Evolutionary conservation across 768 basidiomycete genomes (phyloP), one percentile per base, ranked within the genome.

Genomic region (Lentinus tigrinus): DNA sequence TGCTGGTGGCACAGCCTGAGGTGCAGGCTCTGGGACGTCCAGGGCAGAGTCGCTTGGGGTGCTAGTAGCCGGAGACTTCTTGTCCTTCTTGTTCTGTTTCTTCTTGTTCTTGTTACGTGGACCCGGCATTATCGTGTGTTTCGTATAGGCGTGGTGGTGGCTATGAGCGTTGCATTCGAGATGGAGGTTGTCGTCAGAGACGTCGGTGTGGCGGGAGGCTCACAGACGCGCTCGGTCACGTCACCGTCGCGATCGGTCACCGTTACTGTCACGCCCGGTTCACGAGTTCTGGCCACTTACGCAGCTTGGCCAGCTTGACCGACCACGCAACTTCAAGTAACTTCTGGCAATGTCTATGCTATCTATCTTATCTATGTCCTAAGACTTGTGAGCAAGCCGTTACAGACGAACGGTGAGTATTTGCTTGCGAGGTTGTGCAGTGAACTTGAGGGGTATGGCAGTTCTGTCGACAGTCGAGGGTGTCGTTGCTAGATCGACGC

Each of bases 41-140:
- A 16, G 42, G 43, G 21, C 24, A 8, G 5, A 8, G 69, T 62
- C 14, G 54, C 13, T 5, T 59, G 48, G 44, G 40, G 47, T 19
- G 7, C 9, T 13, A 52, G 57, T 4, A 46, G 42, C 43, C 40
- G 57, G 4, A 7, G 52, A n/a, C n/a, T 37, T 48, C 53, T 70
- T 75, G 50, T 74, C 73, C 61, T 75, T 75, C 61, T 72, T 72
- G 34, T 48, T 47, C 47, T 69, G 53, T 58, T 77, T 79, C 56
- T 73, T 77, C 67, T 75, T 80, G 67, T 74, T 81, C 48, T 66
- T 64, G 68, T 86, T 88, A 56, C 78, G 77, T 52, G 86, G 85
- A 23, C 85, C 85, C 16, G 85, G 85, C 86, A 88, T 88, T 26
- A 28, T 23, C 31, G 38, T 46, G n/a, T 19, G 42, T 14, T n/a